Percentiles rank a stretch among this genome's conserved stretches.
Evolutionary conservation across 2,329 filamentous ascomycete species (phyloP).

Genomic region (Coleophoma crateriformis): DNA sequence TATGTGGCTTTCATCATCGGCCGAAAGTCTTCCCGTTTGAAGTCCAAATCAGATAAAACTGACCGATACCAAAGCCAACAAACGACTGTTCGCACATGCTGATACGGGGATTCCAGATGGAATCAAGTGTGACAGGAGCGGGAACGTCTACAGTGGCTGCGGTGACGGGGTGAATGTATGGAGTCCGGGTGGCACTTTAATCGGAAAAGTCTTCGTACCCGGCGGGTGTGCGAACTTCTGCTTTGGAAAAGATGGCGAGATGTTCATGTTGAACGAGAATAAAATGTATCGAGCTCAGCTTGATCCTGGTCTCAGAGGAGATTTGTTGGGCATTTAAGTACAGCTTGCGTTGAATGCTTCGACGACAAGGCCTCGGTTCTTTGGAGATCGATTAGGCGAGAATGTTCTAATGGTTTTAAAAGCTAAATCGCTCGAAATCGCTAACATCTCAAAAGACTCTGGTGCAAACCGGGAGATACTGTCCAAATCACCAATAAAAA

Average conservation of each 20-base stretch:
- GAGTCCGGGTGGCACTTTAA: constrained; percentile 39
- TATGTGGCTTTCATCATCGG: too few relatives aligned
- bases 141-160: constrained; percentile 50
- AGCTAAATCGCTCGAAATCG: too few relatives aligned
- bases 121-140: constrained; percentile 44
- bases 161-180: constrained; percentile 51
- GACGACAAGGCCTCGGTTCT: too few relatives aligned
- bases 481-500: too few relatives aligned
- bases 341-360: not conserved
- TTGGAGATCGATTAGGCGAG: too few relatives aligned
- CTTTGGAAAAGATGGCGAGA: constrained; percentile 20
- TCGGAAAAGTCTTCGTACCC: constrained; percentile 40
- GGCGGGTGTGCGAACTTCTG: constrained; percentile 23
- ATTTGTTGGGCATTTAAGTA: constrained; percentile 9
- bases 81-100: constrained; percentile 47
- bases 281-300: constrained; percentile 18
- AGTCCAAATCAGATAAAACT: too few relatives aligned
- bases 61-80: constrained; percentile 5
- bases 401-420: too few relatives aligned
- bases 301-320: constrained; percentile 8
- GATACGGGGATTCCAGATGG: constrained; percentile 54
- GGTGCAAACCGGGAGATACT: too few relatives aligned
- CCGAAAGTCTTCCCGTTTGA: too few relatives aligned
- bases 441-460: too few relatives aligned
- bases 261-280: constrained; percentile 21